Evolutionary conservation across 1,284 basidiomycete genomes (phyloP).

Genomic region (Tilletia indica): DNA sequence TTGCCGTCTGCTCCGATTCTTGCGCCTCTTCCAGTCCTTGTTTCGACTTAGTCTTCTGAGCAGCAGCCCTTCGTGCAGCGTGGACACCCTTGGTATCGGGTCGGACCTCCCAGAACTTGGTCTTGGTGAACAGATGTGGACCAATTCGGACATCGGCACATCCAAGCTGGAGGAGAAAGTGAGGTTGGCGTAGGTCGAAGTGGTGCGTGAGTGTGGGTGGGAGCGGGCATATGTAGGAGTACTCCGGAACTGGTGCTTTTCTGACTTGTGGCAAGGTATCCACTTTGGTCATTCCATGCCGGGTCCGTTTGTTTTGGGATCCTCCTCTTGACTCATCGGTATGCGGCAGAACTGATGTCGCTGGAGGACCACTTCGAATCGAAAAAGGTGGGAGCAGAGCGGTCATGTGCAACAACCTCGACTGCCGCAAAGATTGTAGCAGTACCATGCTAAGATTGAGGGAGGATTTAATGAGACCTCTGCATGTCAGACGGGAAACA

Average conservation of each 20-base stretch:
- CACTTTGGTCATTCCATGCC: no score
- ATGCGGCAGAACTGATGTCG: no score
- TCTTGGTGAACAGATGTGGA: slow-evolving; percentile 45
- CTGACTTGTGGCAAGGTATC: no score
- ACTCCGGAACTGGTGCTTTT: slow-evolving; percentile 20
- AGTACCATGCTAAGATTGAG: slow-evolving; percentile 32
- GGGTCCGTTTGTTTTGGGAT: no score
- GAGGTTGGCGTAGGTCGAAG: slow-evolving; percentile 42
- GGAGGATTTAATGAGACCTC: no score
- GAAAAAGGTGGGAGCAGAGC: slow-evolving; percentile 46
- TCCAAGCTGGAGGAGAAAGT: slow-evolving; percentile 43
- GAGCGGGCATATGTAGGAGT: slow-evolving; percentile 39
- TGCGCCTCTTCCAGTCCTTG: no score
- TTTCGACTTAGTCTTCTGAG: no score
- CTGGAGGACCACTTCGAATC: slow-evolving; percentile 7
- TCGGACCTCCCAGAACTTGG: slow-evolving; percentile 48
- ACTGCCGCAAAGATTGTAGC: slow-evolving; percentile 51
- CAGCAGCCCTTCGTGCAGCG: no score
- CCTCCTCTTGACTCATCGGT: no score
- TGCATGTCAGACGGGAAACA: neutral
- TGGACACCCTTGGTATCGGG: slow-evolving; percentile 12
- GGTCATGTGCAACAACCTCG: slow-evolving; percentile 51
- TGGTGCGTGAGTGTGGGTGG: slow-evolving; percentile 38
- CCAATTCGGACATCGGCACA: slow-evolving; percentile 47
- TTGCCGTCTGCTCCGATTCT: no score